phyloP scores from a whole-genome alignment of 495 filamentous ascomycete species.

The Penicillium canescens region DNA sequence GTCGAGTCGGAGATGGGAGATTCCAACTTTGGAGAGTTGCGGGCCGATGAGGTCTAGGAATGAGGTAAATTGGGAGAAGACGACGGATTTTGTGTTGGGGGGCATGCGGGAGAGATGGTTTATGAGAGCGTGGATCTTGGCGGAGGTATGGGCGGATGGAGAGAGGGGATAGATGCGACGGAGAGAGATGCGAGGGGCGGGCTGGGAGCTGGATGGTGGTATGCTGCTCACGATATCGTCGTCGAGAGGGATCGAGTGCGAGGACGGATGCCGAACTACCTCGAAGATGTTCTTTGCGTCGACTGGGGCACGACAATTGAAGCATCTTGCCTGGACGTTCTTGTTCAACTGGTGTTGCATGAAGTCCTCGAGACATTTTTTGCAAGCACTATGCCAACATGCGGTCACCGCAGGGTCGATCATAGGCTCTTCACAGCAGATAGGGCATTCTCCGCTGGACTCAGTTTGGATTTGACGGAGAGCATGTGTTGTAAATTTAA shows the following conservation, averaged over 20 bases:
- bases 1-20: conserved; percentile 83
- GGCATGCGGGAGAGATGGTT: conserved; percentile 68
- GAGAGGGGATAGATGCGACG: conserved; percentile 76
- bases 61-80: conserved; percentile 96
- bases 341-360: conserved; percentile 83
- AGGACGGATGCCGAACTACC: conserved; percentile 62
- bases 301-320: conserved; percentile 83
- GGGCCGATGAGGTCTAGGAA: conserved; percentile 90
- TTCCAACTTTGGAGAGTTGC: conserved; percentile 66
- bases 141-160: conserved; percentile 58
- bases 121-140: conserved; percentile 83
- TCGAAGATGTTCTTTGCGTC: conserved; percentile 87
- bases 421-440: conserved; percentile 95
- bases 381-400: conserved; percentile 97
- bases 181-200: conserved; percentile 68
- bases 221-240: conserved; percentile 34
- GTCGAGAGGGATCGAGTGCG: conserved; percentile 25
- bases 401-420: conserved; percentile 88
- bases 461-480: conserved; percentile 89
- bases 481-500: conserved; percentile 79
- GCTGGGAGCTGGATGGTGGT: conserved; percentile 31
- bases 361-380: conserved; percentile 82
- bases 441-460: conserved; percentile 84
- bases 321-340: conserved; percentile 74
- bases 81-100: conserved; percentile 78